Base-by-base conservation (phyloP, 306 rosid genomes). In the Phaseolus lunatus region DNA sequence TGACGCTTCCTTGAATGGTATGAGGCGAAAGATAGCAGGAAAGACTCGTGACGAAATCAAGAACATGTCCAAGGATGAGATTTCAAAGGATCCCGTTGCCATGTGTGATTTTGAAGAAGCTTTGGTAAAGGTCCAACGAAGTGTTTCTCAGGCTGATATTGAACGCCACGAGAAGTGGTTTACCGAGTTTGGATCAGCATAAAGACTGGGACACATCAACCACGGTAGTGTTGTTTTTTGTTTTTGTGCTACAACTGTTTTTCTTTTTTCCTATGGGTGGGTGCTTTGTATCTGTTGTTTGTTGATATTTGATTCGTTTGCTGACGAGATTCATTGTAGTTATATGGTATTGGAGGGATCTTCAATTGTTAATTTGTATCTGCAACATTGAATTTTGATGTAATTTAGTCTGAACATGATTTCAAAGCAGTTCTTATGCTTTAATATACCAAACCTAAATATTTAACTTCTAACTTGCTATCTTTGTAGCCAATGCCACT, bases 21-120 rank as follows among this genome's bases (percentile, higher is more conserved):
- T 96, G 99, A 88, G 98, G 78, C 91, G 96, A 18, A 96, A 91
- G 87, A 96, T 96, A 74, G 99, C 99, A 0, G 97, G 99, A 81
- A 96, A 96, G 89, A 96, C 98, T 1, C 96, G 99, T 1, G 99
- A 96, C 10, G 98, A 92, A 94, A 96, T 92, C 31, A 96, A 92
- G 88, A 96, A 73, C 92, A 91, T 96, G 99, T 29, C 99, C 11
- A 96, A 92, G 88, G 98, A 96, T 73, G 93, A 92, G n/a, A 96
- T 96, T 75, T 91, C 96, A 49, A 96, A 92, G 13, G 99, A 96
- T 81, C 98, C 99, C 44, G 91, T 92, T 73, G 99, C 93, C 81
- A 96, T 92, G 99, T 96, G 99, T 11, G 97, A 92, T 85, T 96
- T 96, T 39, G 96, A 92, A 85, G 99, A 96, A 91, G 99, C 98